A percentile compares a stretch with the other conserved stretches of the same genome.
Conservation (phyloP, 176 grass and related monocot species). For the Avena sativa region DNA sequence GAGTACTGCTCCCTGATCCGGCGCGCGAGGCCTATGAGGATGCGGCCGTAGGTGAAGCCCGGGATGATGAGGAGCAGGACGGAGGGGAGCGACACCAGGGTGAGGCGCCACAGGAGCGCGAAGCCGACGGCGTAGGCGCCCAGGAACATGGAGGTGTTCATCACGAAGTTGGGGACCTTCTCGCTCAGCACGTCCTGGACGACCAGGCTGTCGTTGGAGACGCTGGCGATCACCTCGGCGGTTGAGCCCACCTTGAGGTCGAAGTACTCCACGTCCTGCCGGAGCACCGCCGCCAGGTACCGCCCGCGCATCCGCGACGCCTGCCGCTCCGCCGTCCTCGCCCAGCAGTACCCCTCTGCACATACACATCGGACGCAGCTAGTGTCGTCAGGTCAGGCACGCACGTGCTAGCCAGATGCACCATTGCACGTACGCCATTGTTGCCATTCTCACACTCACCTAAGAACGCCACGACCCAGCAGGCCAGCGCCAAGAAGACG, state of each 20-base stretch:
- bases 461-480: conserved; percentile 79
- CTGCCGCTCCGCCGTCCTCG: conserved; percentile 88
- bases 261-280: conserved; percentile 98
- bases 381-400: background rate
- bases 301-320: conserved; percentile 85
- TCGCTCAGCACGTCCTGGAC: conserved; percentile 92
- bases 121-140: conserved; percentile 81
- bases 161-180: conserved; percentile 97
- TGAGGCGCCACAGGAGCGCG: conserved; percentile 69
- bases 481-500: conserved; percentile 68
- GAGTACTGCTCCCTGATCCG: conserved; percentile 77
- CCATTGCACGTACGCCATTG: conserved; percentile 5
- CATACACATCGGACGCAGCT: background rate
- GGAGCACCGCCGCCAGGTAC: conserved; percentile 83
- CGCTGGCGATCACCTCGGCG: conserved; percentile 90
- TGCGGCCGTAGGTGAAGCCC: conserved; percentile 78
- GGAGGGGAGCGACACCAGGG: conserved; percentile 77
- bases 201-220: conserved; percentile 91
- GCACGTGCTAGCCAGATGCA: background rate
- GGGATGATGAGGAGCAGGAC: conserved; percentile 85
- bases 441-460: conserved; percentile 40
- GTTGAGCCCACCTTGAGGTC: conserved; percentile 81
- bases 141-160: conserved; percentile 77
- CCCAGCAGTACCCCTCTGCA: conserved; percentile 94
- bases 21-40: conserved; percentile 78